A percentile compares a stretch with the other conserved stretches of the same genome.
Conservation (phyloP, 177 flowering plant species). For the Vitis hybrid region DNA sequence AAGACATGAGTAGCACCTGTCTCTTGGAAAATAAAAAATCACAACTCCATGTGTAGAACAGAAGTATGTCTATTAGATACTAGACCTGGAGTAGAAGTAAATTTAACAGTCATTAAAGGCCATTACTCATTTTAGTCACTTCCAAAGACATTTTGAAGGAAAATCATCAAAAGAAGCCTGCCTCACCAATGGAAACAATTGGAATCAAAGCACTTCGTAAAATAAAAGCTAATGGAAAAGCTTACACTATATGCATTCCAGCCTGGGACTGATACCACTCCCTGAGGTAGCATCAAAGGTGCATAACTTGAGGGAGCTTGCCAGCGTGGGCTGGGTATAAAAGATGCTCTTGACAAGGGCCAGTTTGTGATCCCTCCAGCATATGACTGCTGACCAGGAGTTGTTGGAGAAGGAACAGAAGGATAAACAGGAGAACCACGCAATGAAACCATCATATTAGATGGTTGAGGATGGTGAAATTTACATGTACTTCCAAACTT, state of each 20-base stretch:
- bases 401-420: constrained; percentile 71
- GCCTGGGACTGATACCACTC: constrained; percentile 79
- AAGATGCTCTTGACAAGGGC: constrained; percentile 81
- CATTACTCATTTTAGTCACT: too few relatives aligned
- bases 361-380: constrained; percentile 69
- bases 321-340: constrained; percentile 87
- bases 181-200: not conserved
- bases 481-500: constrained; percentile 94
- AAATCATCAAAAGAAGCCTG: not conserved
- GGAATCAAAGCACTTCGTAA: too few relatives aligned
- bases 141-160: not conserved
- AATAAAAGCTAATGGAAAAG: constrained; percentile 8
- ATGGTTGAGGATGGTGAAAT: constrained; percentile 95
- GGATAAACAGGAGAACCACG: constrained; percentile 87
- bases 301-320: constrained; percentile 88
- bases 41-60: not conserved
- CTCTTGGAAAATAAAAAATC: not conserved
- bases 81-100: not conserved
- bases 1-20: too few relatives aligned
- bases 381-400: constrained; percentile 81
- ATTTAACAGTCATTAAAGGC: not conserved
- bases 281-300: constrained; percentile 80
- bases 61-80: not conserved
- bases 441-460: constrained; percentile 71
- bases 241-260: constrained; percentile 92